A percentile compares a stretch with the other conserved stretches of the same genome.
Conservation (phyloP, 371 early-diverging fungal genomes). For the Coemansia sp. region DNA sequence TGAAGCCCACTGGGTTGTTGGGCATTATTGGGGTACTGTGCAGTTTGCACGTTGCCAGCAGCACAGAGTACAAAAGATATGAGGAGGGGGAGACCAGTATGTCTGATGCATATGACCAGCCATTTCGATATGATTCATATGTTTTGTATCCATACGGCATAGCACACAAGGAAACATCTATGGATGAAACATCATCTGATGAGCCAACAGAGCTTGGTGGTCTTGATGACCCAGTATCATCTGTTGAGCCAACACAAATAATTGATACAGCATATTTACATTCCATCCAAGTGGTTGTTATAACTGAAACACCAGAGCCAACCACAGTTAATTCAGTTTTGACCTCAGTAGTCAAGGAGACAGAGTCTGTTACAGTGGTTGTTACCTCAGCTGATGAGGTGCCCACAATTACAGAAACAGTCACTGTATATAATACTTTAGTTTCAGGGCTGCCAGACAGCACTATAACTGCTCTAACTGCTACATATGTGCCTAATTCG, state of each 20-base stretch:
- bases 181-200: not conserved
- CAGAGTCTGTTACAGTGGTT: not conserved
- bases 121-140: not conserved
- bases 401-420: slow-evolving; percentile 6
- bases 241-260: not conserved
- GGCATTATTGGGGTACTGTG: not conserved
- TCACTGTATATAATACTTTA: slow-evolving; percentile 6
- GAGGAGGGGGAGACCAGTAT: not conserved
- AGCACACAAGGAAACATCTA: slow-evolving; percentile 2
- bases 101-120: not conserved
- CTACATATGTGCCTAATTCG: not conserved
- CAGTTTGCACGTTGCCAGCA: not conserved
- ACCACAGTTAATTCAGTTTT: not conserved
- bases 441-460: not conserved
- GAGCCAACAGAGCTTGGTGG: slow-evolving; percentile 4
- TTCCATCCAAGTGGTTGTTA: not conserved
- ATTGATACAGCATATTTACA: not conserved
- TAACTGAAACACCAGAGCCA: not conserved
- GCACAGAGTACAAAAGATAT: not conserved
- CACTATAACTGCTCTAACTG: not conserved
- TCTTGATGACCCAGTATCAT: slow-evolving; percentile 1
- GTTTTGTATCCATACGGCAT: not conserved
- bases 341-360: not conserved
- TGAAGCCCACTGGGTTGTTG: not conserved
- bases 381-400: not conserved